A percentile compares a stretch with the other conserved stretches of the same genome.
These are phyloP conservation scores for Acanthamoeba lenticulata DNA, from an alignment of 208 protist genomes.

Conservation along the genomic window DNA sequence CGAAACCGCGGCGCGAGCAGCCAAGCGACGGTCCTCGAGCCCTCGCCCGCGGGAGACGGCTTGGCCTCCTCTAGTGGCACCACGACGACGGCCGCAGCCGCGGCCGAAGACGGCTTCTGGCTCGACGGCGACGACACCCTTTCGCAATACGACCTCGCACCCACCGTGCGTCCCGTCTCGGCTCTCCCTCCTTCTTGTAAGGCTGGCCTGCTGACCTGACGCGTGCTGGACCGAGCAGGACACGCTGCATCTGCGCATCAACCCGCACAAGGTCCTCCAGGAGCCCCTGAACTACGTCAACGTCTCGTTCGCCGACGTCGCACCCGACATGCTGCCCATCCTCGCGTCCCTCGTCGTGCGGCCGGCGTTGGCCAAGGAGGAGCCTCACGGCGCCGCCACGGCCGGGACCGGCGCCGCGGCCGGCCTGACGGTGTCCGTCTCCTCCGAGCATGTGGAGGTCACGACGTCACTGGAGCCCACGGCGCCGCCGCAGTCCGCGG, in stretches of 20 bases:
- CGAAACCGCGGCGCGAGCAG: no score
- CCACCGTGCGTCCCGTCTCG: not conserved
- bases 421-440: no score
- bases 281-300: not conserved
- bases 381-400: not conserved
- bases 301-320: not conserved
- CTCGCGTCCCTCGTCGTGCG: not conserved
- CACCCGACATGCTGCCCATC: not conserved
- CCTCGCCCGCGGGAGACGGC: not conserved
- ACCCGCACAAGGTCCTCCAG: conserved; percentile 25
- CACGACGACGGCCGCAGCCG: not conserved
- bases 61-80: not conserved
- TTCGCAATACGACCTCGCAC: conserved; percentile 36
- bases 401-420: no score
- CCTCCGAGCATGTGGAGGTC: no score
- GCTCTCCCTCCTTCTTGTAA: not conserved
- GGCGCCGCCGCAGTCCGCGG: no score
- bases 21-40: no score
- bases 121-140: conserved; percentile 43
- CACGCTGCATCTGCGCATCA: conserved; percentile 12
- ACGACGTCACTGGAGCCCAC: no score
- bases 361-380: not conserved
- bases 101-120: conserved; percentile 40
- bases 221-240: no score
- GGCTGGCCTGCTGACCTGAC: no score